These are phyloP conservation scores for Neurospora cerealis DNA, from an alignment of 495 filamentous ascomycete species.

Conservation along the genomic window DNA sequence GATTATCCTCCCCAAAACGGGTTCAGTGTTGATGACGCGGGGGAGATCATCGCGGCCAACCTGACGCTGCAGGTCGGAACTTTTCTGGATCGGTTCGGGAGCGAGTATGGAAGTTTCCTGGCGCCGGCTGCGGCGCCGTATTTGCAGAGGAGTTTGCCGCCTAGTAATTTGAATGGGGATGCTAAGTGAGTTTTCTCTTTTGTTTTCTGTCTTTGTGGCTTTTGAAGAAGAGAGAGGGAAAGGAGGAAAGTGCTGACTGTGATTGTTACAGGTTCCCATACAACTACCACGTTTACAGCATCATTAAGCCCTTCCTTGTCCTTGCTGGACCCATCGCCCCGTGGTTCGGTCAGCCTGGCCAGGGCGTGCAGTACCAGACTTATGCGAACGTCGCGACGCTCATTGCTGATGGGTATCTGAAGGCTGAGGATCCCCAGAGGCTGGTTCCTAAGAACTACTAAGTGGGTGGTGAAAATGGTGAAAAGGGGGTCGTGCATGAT, in stretches of 20 bases:
- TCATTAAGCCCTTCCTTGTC: slow-evolving; percentile 33
- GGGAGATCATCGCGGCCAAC: slow-evolving; percentile 33
- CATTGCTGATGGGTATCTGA: slow-evolving; percentile 7
- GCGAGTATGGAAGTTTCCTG: slow-evolving; percentile 35
- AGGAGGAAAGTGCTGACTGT: background rate
- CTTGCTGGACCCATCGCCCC: slow-evolving; percentile 41
- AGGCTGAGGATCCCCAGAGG: slow-evolving; percentile 7
- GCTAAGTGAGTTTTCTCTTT: slow-evolving; percentile 13
- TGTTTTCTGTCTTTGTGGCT: too few species aligned
- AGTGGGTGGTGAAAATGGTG: background rate
- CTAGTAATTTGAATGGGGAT: slow-evolving; percentile 34
- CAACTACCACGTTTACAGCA: slow-evolving; percentile 47
- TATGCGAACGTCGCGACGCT: slow-evolving; percentile 7
- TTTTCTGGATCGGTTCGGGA: slow-evolving; percentile 47
- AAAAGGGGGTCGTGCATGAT: background rate
- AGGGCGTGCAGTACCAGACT: slow-evolving; percentile 39
- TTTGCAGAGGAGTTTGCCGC: slow-evolving; percentile 42
- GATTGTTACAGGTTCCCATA: slow-evolving; percentile 28
- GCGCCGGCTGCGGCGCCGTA: slow-evolving; percentile 41
- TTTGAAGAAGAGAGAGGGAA: background rate
- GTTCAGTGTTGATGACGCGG: slow-evolving; percentile 26
- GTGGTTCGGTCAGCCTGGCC: slow-evolving; percentile 50
- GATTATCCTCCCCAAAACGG: slow-evolving; percentile 36
- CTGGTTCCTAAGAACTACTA: background rate
- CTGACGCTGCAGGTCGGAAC: slow-evolving; percentile 34